These are phyloP conservation scores for Beauveria pseudobassiana DNA, from an alignment of 2,329 filamentous ascomycete genomes.

Conservation along the genomic window DNA sequence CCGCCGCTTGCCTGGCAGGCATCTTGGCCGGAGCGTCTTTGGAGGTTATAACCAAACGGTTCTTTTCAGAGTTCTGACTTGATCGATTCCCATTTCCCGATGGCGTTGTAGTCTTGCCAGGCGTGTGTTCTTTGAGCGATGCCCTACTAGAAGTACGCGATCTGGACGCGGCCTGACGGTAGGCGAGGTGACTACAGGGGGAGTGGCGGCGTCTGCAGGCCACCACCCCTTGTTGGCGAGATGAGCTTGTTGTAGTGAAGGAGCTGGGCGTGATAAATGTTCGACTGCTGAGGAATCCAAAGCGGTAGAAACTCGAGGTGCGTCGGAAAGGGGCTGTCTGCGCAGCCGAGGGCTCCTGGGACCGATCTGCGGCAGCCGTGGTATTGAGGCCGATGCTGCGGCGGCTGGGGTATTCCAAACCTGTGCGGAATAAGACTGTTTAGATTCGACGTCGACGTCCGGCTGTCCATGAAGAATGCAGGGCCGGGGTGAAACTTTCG, in stretches of 20 bases:
- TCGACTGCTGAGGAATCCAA: conserved; percentile 51
- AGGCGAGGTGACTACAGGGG: conserved; percentile 48
- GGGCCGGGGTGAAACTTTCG: background rate
- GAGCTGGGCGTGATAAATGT: conserved; percentile 54
- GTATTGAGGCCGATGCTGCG: conserved; percentile 15
- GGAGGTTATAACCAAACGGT: conserved; percentile 53
- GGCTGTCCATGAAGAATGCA: conserved; percentile 29
- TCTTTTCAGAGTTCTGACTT: conserved; percentile 49
- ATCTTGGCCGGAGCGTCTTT: conserved; percentile 47
- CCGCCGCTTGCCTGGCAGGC: conserved; percentile 35
- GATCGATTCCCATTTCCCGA: conserved; percentile 60
- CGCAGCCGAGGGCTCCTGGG: conserved; percentile 24
- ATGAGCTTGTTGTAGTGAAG: conserved; percentile 60
- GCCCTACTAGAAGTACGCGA: conserved; percentile 54
- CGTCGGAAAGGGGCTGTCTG: conserved; percentile 28
- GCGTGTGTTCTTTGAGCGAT: conserved; percentile 44
- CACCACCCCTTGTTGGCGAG: conserved; percentile 47
- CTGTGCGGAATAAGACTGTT: conserved; percentile 28
- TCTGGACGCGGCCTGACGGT: conserved; percentile 49
- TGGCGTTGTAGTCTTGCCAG: conserved; percentile 39
- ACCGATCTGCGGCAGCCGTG: conserved; percentile 23
- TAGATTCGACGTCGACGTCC: conserved; percentile 29
- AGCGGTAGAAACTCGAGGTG: conserved; percentile 49
- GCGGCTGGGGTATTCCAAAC: conserved; percentile 8
- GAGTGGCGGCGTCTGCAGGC: conserved; percentile 48